phyloP scores from a whole-genome alignment of 129 eudicot genomes.

The Escallonia herrerae region DNA sequence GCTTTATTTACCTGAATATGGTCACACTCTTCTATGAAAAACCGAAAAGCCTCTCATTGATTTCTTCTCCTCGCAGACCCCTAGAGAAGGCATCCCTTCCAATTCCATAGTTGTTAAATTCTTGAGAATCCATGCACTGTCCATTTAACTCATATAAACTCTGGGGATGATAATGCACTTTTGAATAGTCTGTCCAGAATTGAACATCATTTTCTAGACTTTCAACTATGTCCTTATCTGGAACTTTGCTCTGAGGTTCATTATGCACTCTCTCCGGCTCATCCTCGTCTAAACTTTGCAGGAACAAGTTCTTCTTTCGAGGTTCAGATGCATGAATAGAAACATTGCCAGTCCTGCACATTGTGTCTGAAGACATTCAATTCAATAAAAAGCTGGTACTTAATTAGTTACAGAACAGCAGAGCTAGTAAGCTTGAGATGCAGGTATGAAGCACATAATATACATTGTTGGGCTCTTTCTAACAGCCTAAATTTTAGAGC shows the following conservation, averaged over 20 bases:
- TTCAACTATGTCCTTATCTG: slow-evolving; percentile 65
- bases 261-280: slow-evolving; percentile 26
- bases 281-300: slow-evolving; percentile 65
- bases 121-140: slow-evolving; percentile 47
- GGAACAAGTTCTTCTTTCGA: slow-evolving; percentile 65
- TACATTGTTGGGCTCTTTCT: too few species aligned
- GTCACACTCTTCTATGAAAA: slow-evolving; percentile 86
- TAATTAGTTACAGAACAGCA: too few species aligned
- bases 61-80: slow-evolving; percentile 69
- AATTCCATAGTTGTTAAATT: slow-evolving; percentile 58
- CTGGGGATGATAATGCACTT: slow-evolving; percentile 92
- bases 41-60: slow-evolving; percentile 76
- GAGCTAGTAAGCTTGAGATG: too few species aligned
- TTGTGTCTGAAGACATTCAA: slow-evolving; percentile 10
- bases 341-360: slow-evolving; percentile 67
- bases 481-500: too few species aligned
- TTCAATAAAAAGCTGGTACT: background rate
- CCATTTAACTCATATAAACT: slow-evolving; percentile 82
- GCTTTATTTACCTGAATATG: slow-evolving; percentile 58
- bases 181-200: slow-evolving; percentile 89
- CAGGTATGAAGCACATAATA: too few species aligned
- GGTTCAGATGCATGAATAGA: slow-evolving; percentile 65
- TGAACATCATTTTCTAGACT: slow-evolving; percentile 64
- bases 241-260: slow-evolving; percentile 34
- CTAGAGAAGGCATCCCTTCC: slow-evolving; percentile 70